These are phyloP conservation scores for Nicotiana rustica DNA, from an alignment of 305 asterid species.

Conservation along the genomic window DNA sequence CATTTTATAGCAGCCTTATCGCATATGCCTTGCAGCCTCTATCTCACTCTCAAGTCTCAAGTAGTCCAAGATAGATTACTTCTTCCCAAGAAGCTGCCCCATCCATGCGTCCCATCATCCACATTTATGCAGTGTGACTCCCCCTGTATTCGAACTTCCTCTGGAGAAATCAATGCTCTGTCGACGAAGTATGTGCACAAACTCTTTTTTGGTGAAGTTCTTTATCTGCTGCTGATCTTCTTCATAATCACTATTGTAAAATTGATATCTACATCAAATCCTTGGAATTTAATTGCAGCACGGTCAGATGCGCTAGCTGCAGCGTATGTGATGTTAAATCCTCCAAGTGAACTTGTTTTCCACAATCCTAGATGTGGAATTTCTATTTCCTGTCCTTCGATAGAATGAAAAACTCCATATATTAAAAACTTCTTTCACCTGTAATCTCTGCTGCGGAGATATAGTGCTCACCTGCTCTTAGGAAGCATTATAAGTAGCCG, in stretches of 20 bases:
- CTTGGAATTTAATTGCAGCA: too few species aligned
- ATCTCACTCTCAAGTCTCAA: slow-evolving; percentile 68
- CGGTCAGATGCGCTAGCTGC: too few species aligned
- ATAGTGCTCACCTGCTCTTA: slow-evolving; percentile 42
- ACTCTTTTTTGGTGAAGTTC: slow-evolving; percentile 80
- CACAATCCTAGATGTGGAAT: too few species aligned
- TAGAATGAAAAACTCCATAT: too few species aligned
- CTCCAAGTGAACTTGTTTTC: too few species aligned
- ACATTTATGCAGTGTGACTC: slow-evolving; percentile 84
- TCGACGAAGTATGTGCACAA: slow-evolving; percentile 40
- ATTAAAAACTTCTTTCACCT: slow-evolving; percentile 29
- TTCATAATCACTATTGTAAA: slow-evolving; percentile 61
- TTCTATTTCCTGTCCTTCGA: too few species aligned
- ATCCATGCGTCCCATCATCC: slow-evolving; percentile 93
- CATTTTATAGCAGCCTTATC: slow-evolving; percentile 78
- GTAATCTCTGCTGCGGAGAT: slow-evolving; percentile 53
- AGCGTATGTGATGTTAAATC: too few species aligned
- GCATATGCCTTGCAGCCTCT: slow-evolving; percentile 95
- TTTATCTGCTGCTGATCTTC: slow-evolving; percentile 81
- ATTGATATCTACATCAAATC: too few species aligned
- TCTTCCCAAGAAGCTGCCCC: slow-evolving; percentile 96
- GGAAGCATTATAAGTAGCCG: slow-evolving; percentile 32
- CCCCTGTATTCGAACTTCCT: slow-evolving; percentile 63
- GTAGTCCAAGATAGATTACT: slow-evolving; percentile 49
- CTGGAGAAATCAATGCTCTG: too few species aligned